Percentiles rank a stretch among this genome's conserved stretches.
phyloP scores from a whole-genome alignment of 129 eudicot genomes.

The Saposhnikovia divaricata region DNA sequence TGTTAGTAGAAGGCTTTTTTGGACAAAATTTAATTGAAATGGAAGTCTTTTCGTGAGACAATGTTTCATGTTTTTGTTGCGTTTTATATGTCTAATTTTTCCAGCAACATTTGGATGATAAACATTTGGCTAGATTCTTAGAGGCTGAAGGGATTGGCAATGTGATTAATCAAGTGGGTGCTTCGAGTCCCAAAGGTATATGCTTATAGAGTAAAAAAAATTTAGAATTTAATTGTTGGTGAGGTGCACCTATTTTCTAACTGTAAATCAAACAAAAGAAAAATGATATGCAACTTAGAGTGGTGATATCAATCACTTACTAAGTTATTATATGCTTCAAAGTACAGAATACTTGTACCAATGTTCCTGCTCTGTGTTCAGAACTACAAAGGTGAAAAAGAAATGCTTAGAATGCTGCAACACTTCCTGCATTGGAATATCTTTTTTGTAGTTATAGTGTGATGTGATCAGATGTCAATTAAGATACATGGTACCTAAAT shows the following conservation, averaged over 20 bases:
- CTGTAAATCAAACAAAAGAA: neutral
- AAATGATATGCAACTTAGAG: neutral
- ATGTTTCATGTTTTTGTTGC: neutral
- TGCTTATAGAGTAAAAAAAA: neutral
- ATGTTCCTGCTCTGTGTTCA: too few relatives aligned
- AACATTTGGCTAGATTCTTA: constrained; percentile 64
- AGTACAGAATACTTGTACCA: too few relatives aligned
- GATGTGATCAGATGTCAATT: too few relatives aligned
- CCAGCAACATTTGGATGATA: constrained; percentile 83
- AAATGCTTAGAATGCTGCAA: too few relatives aligned
- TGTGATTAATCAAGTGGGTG: constrained; percentile 22
- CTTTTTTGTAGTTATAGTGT: too few relatives aligned
- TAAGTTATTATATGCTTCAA: neutral
- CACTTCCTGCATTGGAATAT: too few relatives aligned
- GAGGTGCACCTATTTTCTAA: neutral
- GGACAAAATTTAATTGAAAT: neutral
- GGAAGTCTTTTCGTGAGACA: neutral
- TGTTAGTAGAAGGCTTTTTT: neutral
- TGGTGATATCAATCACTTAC: neutral
- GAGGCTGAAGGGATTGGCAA: constrained; percentile 68
- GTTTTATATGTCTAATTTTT: constrained; percentile 1
- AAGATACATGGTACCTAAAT: too few relatives aligned
- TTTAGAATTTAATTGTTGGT: neutral
- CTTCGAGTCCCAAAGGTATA: constrained; percentile 22
- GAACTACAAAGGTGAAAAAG: too few relatives aligned